Conservation (phyloP, 2,329 filamentous ascomycete genomes). For the Aspergillus costaricaensis region DNA sequence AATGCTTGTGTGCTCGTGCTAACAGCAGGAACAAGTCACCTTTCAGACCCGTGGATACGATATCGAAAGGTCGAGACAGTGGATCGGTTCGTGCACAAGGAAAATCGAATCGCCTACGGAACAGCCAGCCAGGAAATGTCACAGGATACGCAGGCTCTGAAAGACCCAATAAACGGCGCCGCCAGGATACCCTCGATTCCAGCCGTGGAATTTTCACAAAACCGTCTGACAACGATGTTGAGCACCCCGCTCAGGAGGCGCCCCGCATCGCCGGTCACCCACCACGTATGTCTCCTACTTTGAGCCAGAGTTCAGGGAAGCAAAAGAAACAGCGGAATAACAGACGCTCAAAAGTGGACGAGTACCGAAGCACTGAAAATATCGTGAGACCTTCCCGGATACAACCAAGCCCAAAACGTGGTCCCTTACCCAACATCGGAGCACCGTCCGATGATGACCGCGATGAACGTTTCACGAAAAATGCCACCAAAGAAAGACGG, state of each 20-base stretch:
- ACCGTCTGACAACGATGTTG: conserved; percentile 25
- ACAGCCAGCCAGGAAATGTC: not conserved
- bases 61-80: conserved; percentile 33
- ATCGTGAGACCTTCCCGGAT: conserved; percentile 11
- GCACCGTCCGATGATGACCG: conserved; percentile 13
- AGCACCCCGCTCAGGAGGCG: conserved; percentile 5
- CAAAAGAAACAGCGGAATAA: conserved; percentile 3
- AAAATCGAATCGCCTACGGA: conserved; percentile 10
- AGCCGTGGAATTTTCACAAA: conserved; percentile 8
- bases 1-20: not conserved
- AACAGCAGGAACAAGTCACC: conserved; percentile 7
- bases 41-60: conserved; percentile 28
- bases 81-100: conserved; percentile 35
- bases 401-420: conserved; percentile 7
- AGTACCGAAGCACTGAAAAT: conserved; percentile 27
- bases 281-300: conserved; percentile 23
- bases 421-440: not conserved
- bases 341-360: conserved; percentile 10
- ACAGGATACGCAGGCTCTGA: not conserved
- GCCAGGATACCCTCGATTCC: conserved; percentile 22
- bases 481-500: conserved; percentile 29
- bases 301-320: conserved; percentile 21
- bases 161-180: conserved; percentile 29
- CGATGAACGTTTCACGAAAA: conserved; percentile 29
- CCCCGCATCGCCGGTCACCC: conserved; percentile 13